These are phyloP conservation scores for Chloromonas sp. DNA, from an alignment of 163 green algal genomes.

Conservation along the genomic window DNA sequence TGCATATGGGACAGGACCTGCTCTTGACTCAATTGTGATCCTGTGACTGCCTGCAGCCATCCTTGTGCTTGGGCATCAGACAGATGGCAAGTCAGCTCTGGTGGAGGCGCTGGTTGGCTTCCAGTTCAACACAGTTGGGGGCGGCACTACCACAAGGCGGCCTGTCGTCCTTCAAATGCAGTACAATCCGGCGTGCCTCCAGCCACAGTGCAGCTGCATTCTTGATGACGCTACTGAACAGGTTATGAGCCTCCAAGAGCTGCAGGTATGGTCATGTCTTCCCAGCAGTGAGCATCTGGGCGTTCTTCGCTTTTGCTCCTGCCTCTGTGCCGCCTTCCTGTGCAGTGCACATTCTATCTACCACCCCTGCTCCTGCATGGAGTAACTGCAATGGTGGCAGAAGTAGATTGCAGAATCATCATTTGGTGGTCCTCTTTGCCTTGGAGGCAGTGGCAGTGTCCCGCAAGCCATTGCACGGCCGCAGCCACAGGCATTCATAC, in stretches of 20 bases:
- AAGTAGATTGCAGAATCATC: too few relatives aligned
- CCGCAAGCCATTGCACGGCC: too few relatives aligned
- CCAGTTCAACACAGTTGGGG: constrained; percentile 95
- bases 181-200: constrained; percentile 70
- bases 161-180: constrained; percentile 95
- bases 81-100: constrained; percentile 72
- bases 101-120: constrained; percentile 92
- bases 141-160: constrained; percentile 91
- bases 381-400: too few relatives aligned
- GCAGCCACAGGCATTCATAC: too few relatives aligned
- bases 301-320: too few relatives aligned
- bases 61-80: constrained; percentile 94
- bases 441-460: too few relatives aligned
- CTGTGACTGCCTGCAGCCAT: constrained; percentile 1
- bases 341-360: too few relatives aligned
- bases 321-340: too few relatives aligned
- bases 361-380: too few relatives aligned
- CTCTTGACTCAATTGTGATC: constrained; percentile 88
- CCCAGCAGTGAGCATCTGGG: too few relatives aligned
- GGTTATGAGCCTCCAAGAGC: constrained; percentile 80
- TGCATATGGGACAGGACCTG: constrained; percentile 7
- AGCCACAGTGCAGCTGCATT: constrained; percentile 85
- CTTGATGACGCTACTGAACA: constrained; percentile 73
- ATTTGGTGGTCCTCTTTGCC: too few relatives aligned
- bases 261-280: constrained; percentile 61